Conservation (phyloP, 768 basidiomycete species). For the Astraeus odoratus region DNA sequence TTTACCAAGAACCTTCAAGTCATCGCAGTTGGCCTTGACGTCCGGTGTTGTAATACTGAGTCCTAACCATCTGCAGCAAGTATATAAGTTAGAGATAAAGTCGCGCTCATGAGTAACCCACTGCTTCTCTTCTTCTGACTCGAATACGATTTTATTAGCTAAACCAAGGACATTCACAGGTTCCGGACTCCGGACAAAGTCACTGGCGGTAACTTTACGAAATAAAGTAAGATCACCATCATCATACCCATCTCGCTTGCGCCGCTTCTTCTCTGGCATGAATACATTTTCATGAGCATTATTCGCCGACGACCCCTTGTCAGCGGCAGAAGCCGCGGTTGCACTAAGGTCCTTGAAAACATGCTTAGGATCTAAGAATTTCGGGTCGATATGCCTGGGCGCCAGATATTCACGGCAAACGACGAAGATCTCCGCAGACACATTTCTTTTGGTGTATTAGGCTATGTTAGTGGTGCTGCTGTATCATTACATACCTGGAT, state of each 20-base stretch:
- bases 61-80: slow-evolving; percentile 56
- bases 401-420: slow-evolving; percentile 93
- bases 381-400: slow-evolving; percentile 93
- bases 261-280: slow-evolving; percentile 93
- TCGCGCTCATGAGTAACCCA: slow-evolving; percentile 28
- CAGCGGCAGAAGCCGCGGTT: slow-evolving; percentile 34
- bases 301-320: slow-evolving; percentile 50
- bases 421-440: slow-evolving; percentile 99
- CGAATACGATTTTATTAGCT: slow-evolving; percentile 71
- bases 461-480: neutral
- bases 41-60: slow-evolving; percentile 71
- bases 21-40: slow-evolving; percentile 74
- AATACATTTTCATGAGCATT: slow-evolving; percentile 88
- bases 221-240: slow-evolving; percentile 92
- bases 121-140: slow-evolving; percentile 80
- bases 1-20: slow-evolving; percentile 95
- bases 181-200: slow-evolving; percentile 66
- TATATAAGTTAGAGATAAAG: slow-evolving; percentile 3
- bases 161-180: slow-evolving; percentile 75
- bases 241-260: slow-evolving; percentile 89
- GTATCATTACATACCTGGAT: slow-evolving; percentile 58
- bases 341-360: slow-evolving; percentile 90
- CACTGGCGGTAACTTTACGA: slow-evolving; percentile 58
- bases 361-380: slow-evolving; percentile 94
- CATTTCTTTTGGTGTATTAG: slow-evolving; percentile 54